These are phyloP conservation scores for Xylogone sp. DNA, from an alignment of 2,329 filamentous ascomycete species.

Conservation along the genomic window DNA sequence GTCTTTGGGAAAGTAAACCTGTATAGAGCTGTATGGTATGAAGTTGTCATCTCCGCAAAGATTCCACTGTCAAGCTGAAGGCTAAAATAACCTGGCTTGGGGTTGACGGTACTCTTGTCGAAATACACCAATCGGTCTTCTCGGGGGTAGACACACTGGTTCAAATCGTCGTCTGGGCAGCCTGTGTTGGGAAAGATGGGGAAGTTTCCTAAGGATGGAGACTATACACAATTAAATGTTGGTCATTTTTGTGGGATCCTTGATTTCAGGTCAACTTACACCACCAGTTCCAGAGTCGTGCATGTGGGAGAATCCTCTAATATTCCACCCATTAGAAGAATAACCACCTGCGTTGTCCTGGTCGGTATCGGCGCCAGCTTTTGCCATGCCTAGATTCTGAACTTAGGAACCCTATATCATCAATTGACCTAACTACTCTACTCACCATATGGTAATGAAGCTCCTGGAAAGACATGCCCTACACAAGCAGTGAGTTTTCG, in stretches of 20 bases:
- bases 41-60: slow-evolving; percentile 61
- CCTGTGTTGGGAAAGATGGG: slow-evolving; percentile 39
- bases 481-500: neutral
- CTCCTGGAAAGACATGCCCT: slow-evolving; percentile 50
- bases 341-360: slow-evolving; percentile 42
- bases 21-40: slow-evolving; percentile 61
- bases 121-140: slow-evolving; percentile 40
- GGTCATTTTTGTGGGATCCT: too few species aligned
- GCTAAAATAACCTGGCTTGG: slow-evolving; percentile 62
- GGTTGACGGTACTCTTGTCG: slow-evolving; percentile 44
- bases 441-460: slow-evolving; percentile 44
- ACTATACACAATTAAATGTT: neutral
- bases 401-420: neutral
- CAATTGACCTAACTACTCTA: neutral
- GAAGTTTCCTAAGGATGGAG: slow-evolving; percentile 42
- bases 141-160: slow-evolving; percentile 52
- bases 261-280: too few species aligned
- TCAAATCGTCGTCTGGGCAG: slow-evolving; percentile 43
- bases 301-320: slow-evolving; percentile 47
- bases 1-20: slow-evolving; percentile 54
- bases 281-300: slow-evolving; percentile 43
- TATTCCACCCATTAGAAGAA: slow-evolving; percentile 40
- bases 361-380: slow-evolving; percentile 50
- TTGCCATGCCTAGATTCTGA: slow-evolving; percentile 42
- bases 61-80: slow-evolving; percentile 55